Evolutionary conservation across 129 eudicot species (phyloP), one percentile per base, ranked within the genome.

Genomic region (Calendula officinalis): DNA sequence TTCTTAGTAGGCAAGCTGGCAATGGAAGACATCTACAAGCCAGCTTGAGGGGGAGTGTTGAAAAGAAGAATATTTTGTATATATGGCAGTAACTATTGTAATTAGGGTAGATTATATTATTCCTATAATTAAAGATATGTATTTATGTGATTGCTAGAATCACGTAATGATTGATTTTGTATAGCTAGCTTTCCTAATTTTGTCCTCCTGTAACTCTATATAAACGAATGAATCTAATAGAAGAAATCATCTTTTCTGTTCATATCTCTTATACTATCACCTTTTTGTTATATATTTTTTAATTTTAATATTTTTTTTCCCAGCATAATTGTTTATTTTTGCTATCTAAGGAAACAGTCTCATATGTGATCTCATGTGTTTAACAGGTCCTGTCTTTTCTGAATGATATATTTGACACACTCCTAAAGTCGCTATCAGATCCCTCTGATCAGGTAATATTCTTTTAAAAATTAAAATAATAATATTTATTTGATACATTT

Each of bases 351-450:
- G 62, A 60, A 59, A 12, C 56, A 43, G 16, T 56, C 17, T 75
- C 50, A 75, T 35, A 34, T 51, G 45, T 53, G 51, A 68, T 70
- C 67, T 41, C 39, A 46, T 69, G 16, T 49, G 50, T 73, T 82
- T 55, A 57, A 62, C 90, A 94, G 99, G 97, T 88, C 56, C 75
- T 94, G 35, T 63, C 84, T 60, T 86, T 81, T 68, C 86, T 94
- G 79, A 82, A 84, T 69, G 99, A 94, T 68, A 74, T 86, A 41
- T 82, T 86, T 66, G 99, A 88, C 62, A 88, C 90, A 55, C 99
- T 94, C 64, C 74, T 94, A 61, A 86, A 85, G 91, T 85, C 95
- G 22, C 73, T 94, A 64, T 94, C 99, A 47, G 99, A 94, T 74
- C 89, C 95, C 60, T 88, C 97, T 37, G 97, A 94, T 69, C 85